Evolutionary conservation across 1,284 basidiomycete species (phyloP).

Genomic region (Chiua sp.): DNA sequence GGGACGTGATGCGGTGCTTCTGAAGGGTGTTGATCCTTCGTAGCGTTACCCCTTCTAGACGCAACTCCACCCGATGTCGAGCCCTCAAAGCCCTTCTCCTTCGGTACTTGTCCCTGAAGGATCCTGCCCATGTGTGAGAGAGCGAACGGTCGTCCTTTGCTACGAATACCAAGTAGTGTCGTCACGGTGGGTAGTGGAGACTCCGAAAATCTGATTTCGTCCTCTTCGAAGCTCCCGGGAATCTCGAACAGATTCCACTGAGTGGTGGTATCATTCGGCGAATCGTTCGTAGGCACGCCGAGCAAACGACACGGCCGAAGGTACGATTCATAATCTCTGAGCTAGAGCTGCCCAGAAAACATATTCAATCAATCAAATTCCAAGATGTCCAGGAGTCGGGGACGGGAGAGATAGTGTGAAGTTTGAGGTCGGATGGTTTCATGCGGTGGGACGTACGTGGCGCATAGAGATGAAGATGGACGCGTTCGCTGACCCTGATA

Average conservation of each 20-base stretch:
- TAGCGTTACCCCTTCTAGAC: too few species aligned
- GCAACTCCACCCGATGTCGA: too few species aligned
- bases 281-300: background rate
- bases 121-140: too few species aligned
- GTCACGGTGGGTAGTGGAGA: background rate
- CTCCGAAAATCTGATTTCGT: background rate
- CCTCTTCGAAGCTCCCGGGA: too few species aligned
- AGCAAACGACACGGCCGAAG: background rate
- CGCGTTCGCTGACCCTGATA: slow-evolving; percentile 35
- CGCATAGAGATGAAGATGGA: slow-evolving; percentile 34
- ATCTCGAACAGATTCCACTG: background rate
- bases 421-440: slow-evolving; percentile 40
- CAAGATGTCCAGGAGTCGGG: background rate
- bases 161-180: background rate
- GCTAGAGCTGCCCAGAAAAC: slow-evolving; percentile 38
- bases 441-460: slow-evolving; percentile 41
- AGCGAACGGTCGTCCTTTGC: too few species aligned
- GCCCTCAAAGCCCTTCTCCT: background rate
- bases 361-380: slow-evolving; percentile 25
- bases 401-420: slow-evolving; percentile 34
- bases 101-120: background rate
- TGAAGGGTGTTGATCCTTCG: too few species aligned
- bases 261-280: background rate
- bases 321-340: slow-evolving; percentile 35
- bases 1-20: too few species aligned